Evolutionary conservation across 2,329 filamentous ascomycete species (phyloP).

Genomic region (Cryphonectria radicalis): DNA sequence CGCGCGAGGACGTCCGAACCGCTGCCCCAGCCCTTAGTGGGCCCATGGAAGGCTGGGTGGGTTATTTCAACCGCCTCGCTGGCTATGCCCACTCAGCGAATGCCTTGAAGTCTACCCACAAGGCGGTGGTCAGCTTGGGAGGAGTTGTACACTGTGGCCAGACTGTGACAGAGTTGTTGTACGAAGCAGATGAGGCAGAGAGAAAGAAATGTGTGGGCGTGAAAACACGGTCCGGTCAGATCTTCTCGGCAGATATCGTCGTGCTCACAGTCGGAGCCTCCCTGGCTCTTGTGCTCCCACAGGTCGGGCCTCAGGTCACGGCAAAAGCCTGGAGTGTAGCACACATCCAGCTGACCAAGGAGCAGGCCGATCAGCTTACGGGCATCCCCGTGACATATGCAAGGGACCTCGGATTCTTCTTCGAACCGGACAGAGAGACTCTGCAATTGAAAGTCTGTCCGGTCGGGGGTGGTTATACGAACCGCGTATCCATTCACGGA

Average conservation of each 20-base stretch:
- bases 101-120: slow-evolving; percentile 52
- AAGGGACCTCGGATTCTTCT: slow-evolving; percentile 67
- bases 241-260: slow-evolving; percentile 43
- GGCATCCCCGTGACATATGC: slow-evolving; percentile 65
- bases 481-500: slow-evolving; percentile 40
- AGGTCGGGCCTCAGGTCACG: slow-evolving; percentile 53
- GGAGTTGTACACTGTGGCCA: slow-evolving; percentile 46
- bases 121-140: slow-evolving; percentile 41
- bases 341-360: slow-evolving; percentile 59
- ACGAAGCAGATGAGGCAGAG: slow-evolving; percentile 32
- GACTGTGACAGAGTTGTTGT: slow-evolving; percentile 46
- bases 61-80: slow-evolving; percentile 61
- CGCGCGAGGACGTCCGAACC: slow-evolving; percentile 45
- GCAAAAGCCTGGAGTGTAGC: slow-evolving; percentile 64
- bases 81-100: slow-evolving; percentile 62
- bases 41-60: slow-evolving; percentile 55
- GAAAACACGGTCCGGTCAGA: slow-evolving; percentile 34
- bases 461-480: slow-evolving; percentile 60
- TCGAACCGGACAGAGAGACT: slow-evolving; percentile 64
- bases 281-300: slow-evolving; percentile 51
- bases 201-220: slow-evolving; percentile 36
- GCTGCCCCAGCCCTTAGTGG: slow-evolving; percentile 54
- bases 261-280: slow-evolving; percentile 59
- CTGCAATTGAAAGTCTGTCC: slow-evolving; percentile 64
- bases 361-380: slow-evolving; percentile 56